A percentile compares a stretch with the other conserved stretches of the same genome.
These are phyloP conservation scores for Coprinopsis sp. DNA, from an alignment of 768 basidiomycete species.

Conservation along the genomic window DNA sequence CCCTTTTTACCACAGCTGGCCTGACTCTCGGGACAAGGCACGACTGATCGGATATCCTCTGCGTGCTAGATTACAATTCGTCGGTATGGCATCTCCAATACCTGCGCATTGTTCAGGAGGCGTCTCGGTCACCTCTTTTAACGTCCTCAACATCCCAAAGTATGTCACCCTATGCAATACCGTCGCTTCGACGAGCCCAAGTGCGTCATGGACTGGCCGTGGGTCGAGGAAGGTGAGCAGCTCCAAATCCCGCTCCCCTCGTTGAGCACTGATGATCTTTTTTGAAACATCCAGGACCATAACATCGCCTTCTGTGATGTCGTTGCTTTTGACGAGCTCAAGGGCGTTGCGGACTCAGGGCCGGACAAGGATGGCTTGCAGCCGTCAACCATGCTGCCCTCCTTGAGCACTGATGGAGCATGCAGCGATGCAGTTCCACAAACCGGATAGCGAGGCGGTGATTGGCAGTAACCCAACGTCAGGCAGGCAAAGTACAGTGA, in stretches of 20 bases:
- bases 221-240: conserved; percentile 66
- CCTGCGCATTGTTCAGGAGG: conserved; percentile 51
- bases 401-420: too few species aligned
- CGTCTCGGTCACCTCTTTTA: conserved; percentile 26
- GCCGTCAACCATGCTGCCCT: too few species aligned
- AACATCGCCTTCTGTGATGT: too few species aligned
- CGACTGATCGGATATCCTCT: not conserved
- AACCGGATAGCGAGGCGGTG: conserved; percentile 52
- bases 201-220: conserved; percentile 61
- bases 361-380: too few species aligned
- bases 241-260: not conserved
- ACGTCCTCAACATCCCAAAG: conserved; percentile 46
- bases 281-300: too few species aligned
- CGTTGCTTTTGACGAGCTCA: too few species aligned
- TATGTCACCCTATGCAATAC: conserved; percentile 55
- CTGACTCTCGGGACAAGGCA: not conserved
- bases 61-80: conserved; percentile 70
- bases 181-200: conserved; percentile 41
- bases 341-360: too few species aligned
- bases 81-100: conserved; percentile 77
- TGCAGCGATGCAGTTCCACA: conserved; percentile 74
- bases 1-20: not conserved
- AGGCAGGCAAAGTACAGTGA: conserved; percentile 31
- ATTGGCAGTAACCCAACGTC: conserved; percentile 32
- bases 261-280: not conserved